Conservation (phyloP, 257 asterid genomes). For the Plantago major region DNA sequence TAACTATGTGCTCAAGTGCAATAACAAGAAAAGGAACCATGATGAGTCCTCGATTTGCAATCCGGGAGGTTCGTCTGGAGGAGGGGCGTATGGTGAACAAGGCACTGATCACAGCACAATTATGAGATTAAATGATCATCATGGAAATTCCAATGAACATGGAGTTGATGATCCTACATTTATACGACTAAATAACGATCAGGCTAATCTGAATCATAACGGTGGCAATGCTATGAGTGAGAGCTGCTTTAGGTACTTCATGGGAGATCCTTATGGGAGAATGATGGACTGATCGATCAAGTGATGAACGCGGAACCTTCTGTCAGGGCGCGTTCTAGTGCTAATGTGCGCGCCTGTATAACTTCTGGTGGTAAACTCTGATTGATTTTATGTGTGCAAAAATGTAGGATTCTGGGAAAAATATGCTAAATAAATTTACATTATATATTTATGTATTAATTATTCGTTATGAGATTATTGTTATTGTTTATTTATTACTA, state of each 20-base stretch:
- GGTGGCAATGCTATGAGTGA: conserved; percentile 37
- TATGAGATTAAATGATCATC: conserved; percentile 8
- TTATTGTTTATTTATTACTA: not conserved
- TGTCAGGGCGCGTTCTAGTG: too few species aligned
- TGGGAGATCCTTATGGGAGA: conserved; percentile 73
- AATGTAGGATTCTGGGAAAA: conserved; percentile 2
- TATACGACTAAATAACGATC: conserved; percentile 25
- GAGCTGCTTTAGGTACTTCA: conserved; percentile 58
- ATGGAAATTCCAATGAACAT: conserved; percentile 18
- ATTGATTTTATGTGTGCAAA: not conserved
- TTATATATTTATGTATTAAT: not conserved
- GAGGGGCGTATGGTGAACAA: conserved; percentile 10
- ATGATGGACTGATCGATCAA: conserved; percentile 39
- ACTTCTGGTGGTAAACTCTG: too few species aligned
- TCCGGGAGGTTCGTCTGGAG: conserved; percentile 24
- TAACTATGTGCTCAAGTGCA: conserved; percentile 44
- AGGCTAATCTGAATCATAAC: conserved; percentile 16
- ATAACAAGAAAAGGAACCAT: conserved; percentile 45
- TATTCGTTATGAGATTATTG: not conserved
- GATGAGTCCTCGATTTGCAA: conserved; percentile 23
- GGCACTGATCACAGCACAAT: conserved; percentile 6
- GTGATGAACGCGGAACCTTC: conserved; percentile 7
- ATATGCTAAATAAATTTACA: not conserved
- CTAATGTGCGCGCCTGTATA: not conserved
- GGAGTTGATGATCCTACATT: conserved; percentile 23